These are phyloP conservation scores for Linum lewisii DNA, from an alignment of 345 rosid genomes.

Conservation along the genomic window DNA sequence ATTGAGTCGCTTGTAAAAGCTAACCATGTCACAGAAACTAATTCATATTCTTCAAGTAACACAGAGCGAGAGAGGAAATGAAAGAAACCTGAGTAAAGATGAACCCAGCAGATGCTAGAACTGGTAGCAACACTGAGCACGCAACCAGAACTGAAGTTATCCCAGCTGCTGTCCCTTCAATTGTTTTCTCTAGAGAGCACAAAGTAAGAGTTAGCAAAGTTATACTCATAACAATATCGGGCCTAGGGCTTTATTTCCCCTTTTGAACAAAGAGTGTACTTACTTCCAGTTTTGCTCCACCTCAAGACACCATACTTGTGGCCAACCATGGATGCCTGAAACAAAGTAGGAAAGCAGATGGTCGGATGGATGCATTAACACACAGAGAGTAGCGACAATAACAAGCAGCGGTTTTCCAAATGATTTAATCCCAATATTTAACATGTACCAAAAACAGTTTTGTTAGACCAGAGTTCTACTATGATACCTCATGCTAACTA, in stretches of 20 bases:
- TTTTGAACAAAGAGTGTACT: constrained; percentile 14
- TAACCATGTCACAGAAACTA: no score
- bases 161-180: constrained; percentile 98
- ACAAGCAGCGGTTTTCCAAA: background rate
- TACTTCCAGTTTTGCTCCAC: constrained; percentile 92
- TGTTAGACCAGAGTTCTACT: no score
- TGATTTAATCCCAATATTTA: no score
- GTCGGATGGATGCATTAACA: background rate
- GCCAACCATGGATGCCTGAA: constrained; percentile 94
- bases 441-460: no score
- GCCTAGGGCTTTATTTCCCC: background rate
- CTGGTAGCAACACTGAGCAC: constrained; percentile 69
- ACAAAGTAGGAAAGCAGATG: constrained; percentile 6
- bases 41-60: no score
- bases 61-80: constrained; percentile 15
- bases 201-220: constrained; percentile 13
- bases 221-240: background rate
- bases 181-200: constrained; percentile 63
- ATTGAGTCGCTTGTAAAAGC: no score
- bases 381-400: background rate
- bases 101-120: constrained; percentile 78
- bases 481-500: no score
- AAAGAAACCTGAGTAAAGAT: constrained; percentile 50
- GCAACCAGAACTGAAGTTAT: constrained; percentile 74
- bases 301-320: constrained; percentile 89